Conservation (phyloP, 2,329 filamentous ascomycete species). For the Xylaria sp. region DNA sequence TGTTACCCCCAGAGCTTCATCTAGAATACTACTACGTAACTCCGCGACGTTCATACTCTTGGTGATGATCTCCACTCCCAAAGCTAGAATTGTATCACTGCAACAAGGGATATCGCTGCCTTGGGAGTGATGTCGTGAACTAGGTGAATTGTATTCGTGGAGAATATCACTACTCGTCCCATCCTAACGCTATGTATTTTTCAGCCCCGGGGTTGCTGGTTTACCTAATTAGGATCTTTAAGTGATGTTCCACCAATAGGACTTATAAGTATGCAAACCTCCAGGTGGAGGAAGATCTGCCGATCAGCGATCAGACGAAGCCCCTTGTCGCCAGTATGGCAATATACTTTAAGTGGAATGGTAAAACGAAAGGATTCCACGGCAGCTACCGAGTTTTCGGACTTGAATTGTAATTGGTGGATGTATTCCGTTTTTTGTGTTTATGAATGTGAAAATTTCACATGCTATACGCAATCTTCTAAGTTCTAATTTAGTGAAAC, state of each 20-base stretch:
- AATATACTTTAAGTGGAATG: neutral
- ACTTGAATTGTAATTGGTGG: neutral
- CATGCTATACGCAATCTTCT: neutral
- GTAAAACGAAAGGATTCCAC: neutral
- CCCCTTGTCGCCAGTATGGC: neutral
- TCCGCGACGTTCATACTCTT: neutral
- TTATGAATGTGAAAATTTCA: neutral
- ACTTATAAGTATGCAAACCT: neutral
- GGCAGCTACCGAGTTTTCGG: neutral
- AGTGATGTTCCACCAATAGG: constrained; percentile 17
- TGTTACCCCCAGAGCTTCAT: neutral
- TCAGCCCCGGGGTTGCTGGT: neutral
- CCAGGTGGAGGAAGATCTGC: neutral
- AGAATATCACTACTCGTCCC: constrained; percentile 6
- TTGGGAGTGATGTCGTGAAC: neutral
- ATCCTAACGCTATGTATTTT: neutral
- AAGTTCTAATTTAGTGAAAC: no score
- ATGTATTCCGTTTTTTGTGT: neutral
- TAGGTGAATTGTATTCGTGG: constrained; percentile 2
- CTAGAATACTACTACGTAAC: no score
- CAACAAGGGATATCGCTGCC: neutral
- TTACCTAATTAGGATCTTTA: constrained; percentile 10
- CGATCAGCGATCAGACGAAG: no score
- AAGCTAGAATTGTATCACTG: neutral
- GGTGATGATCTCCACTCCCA: neutral